Conservation (phyloP, 495 filamentous ascomycete genomes). For the Penicillium taxi region DNA sequence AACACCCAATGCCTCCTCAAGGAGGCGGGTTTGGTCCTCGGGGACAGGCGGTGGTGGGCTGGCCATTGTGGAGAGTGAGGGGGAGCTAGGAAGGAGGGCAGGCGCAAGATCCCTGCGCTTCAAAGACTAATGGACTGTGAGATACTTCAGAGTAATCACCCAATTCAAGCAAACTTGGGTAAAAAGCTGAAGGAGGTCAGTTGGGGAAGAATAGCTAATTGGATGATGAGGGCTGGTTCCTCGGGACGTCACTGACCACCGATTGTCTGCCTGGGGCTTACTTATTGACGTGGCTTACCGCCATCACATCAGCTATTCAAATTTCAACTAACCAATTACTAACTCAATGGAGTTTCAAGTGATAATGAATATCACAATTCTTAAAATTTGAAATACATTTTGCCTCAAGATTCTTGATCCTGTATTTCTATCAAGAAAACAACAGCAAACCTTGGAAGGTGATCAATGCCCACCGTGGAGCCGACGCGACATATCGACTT, state of each 20-base stretch:
- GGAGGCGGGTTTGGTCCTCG: constrained; percentile 87
- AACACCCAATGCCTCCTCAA: constrained; percentile 92
- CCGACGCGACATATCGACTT: too few species aligned
- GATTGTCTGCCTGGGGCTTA: neutral
- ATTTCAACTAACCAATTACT: too few species aligned
- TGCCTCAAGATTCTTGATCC: too few species aligned
- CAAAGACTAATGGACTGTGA: constrained; percentile 15
- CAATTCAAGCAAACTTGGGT: too few species aligned
- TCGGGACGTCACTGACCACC: constrained; percentile 14
- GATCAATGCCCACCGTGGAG: too few species aligned
- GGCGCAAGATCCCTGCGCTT: constrained; percentile 27
- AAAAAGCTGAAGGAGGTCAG: constrained; percentile 2
- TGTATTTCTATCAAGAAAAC: too few species aligned
- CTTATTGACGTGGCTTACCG: too few species aligned
- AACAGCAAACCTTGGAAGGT: too few species aligned
- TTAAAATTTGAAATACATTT: too few species aligned
- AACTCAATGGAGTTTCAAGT: too few species aligned
- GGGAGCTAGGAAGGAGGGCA: constrained; percentile 17
- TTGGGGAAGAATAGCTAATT: constrained; percentile 5
- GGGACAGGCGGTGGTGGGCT: constrained; percentile 58
- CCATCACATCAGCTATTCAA: too few species aligned
- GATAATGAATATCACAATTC: too few species aligned
- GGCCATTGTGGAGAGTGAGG: constrained; percentile 31
- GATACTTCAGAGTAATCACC: constrained; percentile 3
- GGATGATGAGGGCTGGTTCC: constrained; percentile 5